Conservation (phyloP, 1,284 basidiomycete genomes). For the Cutaneotrichosporon daszewskae region DNA sequence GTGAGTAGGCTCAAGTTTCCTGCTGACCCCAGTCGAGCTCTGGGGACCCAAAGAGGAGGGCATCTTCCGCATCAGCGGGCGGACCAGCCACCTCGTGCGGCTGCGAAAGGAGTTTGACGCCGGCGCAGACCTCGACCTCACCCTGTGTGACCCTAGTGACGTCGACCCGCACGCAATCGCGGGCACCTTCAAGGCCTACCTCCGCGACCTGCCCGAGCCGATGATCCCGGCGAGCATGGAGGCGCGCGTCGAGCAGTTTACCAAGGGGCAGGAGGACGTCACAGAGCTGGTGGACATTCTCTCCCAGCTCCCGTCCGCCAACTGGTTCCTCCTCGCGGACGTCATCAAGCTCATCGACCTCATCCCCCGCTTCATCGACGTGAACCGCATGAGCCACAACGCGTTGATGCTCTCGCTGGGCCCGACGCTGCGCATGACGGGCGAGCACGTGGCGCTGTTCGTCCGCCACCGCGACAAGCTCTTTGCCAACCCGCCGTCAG, state of each 20-base stretch:
- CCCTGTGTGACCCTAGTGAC: slow-evolving; percentile 67
- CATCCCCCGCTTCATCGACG: slow-evolving; percentile 29
- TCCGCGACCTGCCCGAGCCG: slow-evolving; percentile 63
- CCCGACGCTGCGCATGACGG: slow-evolving; percentile 38
- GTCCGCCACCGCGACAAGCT: slow-evolving; percentile 27
- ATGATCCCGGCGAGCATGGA: slow-evolving; percentile 65
- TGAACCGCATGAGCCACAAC: slow-evolving; percentile 44
- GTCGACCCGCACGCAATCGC: slow-evolving; percentile 88
- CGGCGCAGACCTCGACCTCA: slow-evolving; percentile 78
- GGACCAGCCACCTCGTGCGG: slow-evolving; percentile 59
- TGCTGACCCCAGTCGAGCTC: slow-evolving; percentile 31
- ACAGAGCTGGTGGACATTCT: slow-evolving; percentile 26
- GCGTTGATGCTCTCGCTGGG: slow-evolving; percentile 42
- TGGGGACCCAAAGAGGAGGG: slow-evolving; percentile 49
- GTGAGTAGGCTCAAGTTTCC: slow-evolving; percentile 23
- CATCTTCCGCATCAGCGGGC: slow-evolving; percentile 48
- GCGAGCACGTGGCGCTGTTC: slow-evolving; percentile 31
- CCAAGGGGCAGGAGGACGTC: slow-evolving; percentile 8
- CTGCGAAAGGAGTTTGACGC: slow-evolving; percentile 76
- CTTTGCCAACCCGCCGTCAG: slow-evolving; percentile 31
- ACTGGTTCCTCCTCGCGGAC: slow-evolving; percentile 48
- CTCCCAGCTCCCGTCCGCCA: slow-evolving; percentile 33
- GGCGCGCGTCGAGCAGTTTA: slow-evolving; percentile 63
- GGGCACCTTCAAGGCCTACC: slow-evolving; percentile 55
- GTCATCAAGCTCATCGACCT: slow-evolving; percentile 41